These are phyloP conservation scores for Murraya koenigii DNA, from an alignment of 345 rosid species.

Conservation along the genomic window DNA sequence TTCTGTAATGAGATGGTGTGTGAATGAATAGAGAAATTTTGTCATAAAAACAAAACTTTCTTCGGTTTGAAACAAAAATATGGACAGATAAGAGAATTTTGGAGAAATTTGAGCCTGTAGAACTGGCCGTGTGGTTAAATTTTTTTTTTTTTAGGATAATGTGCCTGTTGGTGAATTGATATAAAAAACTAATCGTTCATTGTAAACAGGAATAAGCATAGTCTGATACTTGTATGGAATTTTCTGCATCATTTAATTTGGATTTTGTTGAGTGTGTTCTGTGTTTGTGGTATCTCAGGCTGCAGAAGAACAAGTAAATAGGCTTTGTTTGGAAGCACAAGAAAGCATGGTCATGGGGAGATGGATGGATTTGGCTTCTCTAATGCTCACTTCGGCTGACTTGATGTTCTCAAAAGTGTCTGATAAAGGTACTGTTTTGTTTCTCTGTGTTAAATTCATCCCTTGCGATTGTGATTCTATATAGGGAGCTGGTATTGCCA, in stretches of 20 bases:
- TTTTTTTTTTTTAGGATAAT: background rate
- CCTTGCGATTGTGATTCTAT: background rate
- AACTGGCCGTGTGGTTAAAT: background rate
- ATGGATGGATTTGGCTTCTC: conserved; percentile 77
- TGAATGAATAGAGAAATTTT: background rate
- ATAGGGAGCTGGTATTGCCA: background rate
- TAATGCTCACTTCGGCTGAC: conserved; percentile 91
- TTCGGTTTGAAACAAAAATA: background rate
- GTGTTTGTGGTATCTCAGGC: conserved; percentile 33
- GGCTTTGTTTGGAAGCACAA: conserved; percentile 81
- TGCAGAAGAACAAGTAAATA: conserved; percentile 68
- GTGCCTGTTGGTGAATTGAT: background rate
- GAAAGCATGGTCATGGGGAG: conserved; percentile 56
- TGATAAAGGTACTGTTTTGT: conserved; percentile 66
- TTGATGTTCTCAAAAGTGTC: conserved; percentile 81
- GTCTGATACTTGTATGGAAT: background rate
- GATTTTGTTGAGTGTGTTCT: background rate
- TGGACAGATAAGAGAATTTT: background rate
- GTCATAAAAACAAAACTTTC: background rate
- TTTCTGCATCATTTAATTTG: background rate
- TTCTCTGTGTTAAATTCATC: background rate
- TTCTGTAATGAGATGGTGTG: background rate
- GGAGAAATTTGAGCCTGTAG: background rate
- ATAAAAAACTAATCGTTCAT: background rate
- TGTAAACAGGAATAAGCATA: background rate